Evolutionary conservation across 1,284 basidiomycete species (phyloP).

Genomic region (Pseudozyma tsukubaensis): DNA sequence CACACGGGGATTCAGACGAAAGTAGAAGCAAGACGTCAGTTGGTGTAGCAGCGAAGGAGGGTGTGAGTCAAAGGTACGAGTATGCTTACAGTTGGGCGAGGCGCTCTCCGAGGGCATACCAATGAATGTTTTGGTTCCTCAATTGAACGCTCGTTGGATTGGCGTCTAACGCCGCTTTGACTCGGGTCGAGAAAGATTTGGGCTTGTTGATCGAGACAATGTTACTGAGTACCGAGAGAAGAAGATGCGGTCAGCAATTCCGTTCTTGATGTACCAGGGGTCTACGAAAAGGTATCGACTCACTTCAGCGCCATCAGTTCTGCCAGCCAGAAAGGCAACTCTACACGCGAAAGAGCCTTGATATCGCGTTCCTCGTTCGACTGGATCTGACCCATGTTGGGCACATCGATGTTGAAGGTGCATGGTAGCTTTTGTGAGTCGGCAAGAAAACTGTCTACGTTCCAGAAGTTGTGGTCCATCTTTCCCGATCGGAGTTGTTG

Average conservation of each 20-base stretch:
- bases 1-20: not conserved
- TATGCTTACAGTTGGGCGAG: conserved; percentile 56
- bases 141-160: conserved; percentile 59
- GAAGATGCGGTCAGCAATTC: not conserved
- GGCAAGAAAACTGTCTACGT: conserved; percentile 59
- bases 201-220: conserved; percentile 63
- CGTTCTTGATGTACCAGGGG: not conserved
- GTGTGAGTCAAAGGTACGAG: too few species aligned
- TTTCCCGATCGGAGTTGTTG: not conserved
- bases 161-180: conserved; percentile 64
- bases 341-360: conserved; percentile 57
- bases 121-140: conserved; percentile 56
- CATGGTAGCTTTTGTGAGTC: conserved; percentile 63
- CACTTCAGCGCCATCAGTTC: conserved; percentile 63
- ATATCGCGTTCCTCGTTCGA: conserved; percentile 56
- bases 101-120: conserved; percentile 64
- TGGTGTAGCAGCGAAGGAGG: not conserved
- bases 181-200: conserved; percentile 55
- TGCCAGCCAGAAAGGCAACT: conserved; percentile 67
- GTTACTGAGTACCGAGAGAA: conserved; percentile 31
- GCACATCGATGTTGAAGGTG: conserved; percentile 62
- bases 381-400: conserved; percentile 64
- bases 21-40: not conserved
- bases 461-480: conserved; percentile 67
- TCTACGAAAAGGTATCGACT: conserved; percentile 10